These are phyloP conservation scores for Oidiodendron maius DNA, from an alignment of 495 filamentous ascomycete genomes.

Conservation along the genomic window DNA sequence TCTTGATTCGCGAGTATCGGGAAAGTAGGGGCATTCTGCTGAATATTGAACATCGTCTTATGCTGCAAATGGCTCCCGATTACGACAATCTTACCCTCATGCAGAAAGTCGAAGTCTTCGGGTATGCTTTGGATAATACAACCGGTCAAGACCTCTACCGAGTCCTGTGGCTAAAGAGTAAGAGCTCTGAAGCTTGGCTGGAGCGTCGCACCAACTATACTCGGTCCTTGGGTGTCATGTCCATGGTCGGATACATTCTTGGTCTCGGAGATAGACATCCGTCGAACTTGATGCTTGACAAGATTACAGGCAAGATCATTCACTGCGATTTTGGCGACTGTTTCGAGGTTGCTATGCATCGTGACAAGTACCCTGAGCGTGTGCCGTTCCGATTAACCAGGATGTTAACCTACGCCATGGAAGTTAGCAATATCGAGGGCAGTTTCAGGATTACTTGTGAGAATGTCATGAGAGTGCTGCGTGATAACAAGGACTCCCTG, in stretches of 20 bases:
- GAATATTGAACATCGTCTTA: constrained; percentile 98
- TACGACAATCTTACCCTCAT: constrained; percentile 97
- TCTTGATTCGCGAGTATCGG: constrained; percentile 93
- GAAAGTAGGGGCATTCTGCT: constrained; percentile 94
- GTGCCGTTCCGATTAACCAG: constrained; percentile 96
- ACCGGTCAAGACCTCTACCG: constrained; percentile 98
- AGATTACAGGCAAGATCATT: constrained; percentile 89
- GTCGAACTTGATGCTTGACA: constrained; percentile 94
- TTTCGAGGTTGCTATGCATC: constrained; percentile 99
- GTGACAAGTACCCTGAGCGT: constrained; percentile 96
- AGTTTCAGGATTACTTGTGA: constrained; percentile 97
- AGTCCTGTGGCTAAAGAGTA: constrained; percentile 96
- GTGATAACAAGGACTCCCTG: constrained; percentile 94
- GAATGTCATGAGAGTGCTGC: constrained; percentile 93
- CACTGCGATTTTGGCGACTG: constrained; percentile 99
- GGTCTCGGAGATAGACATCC: constrained; percentile 95
- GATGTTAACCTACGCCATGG: constrained; percentile 99
- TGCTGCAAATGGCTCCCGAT: constrained; percentile 99
- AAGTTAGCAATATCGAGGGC: constrained; percentile 98
- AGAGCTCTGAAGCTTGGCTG: constrained; percentile 95
- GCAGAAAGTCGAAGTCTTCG: constrained; percentile 99
- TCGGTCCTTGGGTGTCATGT: constrained; percentile 95
- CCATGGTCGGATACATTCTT: constrained; percentile 99
- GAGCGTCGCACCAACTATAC: constrained; percentile 97
- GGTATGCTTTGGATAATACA: constrained; percentile 97